Evolutionary conservation across 164 flowering plant species (phyloP).

Genomic region (Vitis riparia): DNA sequence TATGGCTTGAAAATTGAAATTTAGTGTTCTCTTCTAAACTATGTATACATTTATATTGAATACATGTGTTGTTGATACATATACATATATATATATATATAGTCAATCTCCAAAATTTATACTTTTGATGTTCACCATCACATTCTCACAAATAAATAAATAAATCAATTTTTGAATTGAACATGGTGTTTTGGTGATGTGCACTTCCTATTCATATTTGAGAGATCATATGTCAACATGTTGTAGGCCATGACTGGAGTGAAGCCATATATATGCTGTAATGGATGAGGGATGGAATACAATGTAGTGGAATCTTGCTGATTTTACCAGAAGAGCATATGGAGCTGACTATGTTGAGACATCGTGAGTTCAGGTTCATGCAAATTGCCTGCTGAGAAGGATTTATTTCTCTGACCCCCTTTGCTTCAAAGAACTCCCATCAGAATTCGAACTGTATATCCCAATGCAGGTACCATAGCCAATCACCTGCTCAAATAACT

Average conservation of each 20-base stretch:
- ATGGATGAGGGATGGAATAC: constrained; percentile 99
- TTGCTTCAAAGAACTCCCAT: constrained; percentile 96
- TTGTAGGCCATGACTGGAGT: constrained; percentile 87
- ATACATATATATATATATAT: too few relatives aligned
- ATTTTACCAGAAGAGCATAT: constrained; percentile 87
- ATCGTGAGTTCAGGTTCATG: constrained; percentile 94
- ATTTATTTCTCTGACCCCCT: constrained; percentile 95
- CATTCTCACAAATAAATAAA: too few relatives aligned
- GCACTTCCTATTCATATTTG: too few relatives aligned
- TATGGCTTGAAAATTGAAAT: too few relatives aligned
- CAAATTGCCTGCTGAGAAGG: constrained; percentile 91
- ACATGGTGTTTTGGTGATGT: too few relatives aligned
- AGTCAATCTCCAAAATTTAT: too few relatives aligned
- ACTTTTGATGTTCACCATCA: too few relatives aligned
- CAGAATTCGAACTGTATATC: constrained; percentile 93
- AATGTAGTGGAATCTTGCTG: constrained; percentile 89
- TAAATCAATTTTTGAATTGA: too few relatives aligned
- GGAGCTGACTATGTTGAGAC: constrained; percentile 98
- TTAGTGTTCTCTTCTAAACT: too few relatives aligned
- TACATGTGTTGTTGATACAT: too few relatives aligned
- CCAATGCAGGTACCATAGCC: constrained; percentile 69
- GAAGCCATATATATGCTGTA: constrained; percentile 96
- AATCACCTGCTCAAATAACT: too few relatives aligned
- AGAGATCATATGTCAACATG: neutral
- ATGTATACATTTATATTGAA: too few relatives aligned